Evolutionary conservation across 805 yeast species (phyloP).

Genomic region (Wickerhamiella kurtzmanii): DNA sequence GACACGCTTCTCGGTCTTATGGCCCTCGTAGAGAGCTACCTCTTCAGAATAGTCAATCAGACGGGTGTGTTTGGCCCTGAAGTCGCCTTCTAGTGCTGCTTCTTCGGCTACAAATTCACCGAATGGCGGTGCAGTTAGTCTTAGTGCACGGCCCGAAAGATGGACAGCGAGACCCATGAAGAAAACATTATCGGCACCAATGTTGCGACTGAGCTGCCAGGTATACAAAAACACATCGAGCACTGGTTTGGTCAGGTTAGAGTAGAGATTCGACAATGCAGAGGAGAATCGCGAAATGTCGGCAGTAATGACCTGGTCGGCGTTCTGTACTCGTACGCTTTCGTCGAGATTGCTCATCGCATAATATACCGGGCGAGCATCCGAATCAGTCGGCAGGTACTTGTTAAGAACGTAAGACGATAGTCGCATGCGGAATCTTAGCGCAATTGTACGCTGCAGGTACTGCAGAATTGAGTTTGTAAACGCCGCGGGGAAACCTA

Average conservation of each 20-base stretch:
- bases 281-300: constrained; percentile 63
- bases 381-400: constrained; percentile 47
- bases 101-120: constrained; percentile 64
- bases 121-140: constrained; percentile 78
- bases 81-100: constrained; percentile 72
- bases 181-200: constrained; percentile 56
- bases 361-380: constrained; percentile 56
- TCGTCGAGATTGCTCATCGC: constrained; percentile 50
- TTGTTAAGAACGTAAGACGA: constrained; percentile 51
- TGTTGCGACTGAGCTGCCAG: constrained; percentile 44
- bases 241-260: constrained; percentile 72
- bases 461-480: constrained; percentile 51
- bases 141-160: constrained; percentile 57
- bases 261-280: constrained; percentile 60
- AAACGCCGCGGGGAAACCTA: constrained; percentile 77
- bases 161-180: constrained; percentile 71
- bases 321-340: constrained; percentile 40
- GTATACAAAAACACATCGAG: constrained; percentile 72
- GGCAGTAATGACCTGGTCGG: constrained; percentile 72
- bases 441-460: constrained; percentile 27
- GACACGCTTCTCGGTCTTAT: constrained; percentile 59
- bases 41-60: constrained; percentile 71
- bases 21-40: constrained; percentile 74
- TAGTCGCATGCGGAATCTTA: constrained; percentile 44
- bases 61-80: constrained; percentile 71